Conservation (phyloP, 1,284 basidiomycete genomes). For the Pyrrhoderma noxium region DNA sequence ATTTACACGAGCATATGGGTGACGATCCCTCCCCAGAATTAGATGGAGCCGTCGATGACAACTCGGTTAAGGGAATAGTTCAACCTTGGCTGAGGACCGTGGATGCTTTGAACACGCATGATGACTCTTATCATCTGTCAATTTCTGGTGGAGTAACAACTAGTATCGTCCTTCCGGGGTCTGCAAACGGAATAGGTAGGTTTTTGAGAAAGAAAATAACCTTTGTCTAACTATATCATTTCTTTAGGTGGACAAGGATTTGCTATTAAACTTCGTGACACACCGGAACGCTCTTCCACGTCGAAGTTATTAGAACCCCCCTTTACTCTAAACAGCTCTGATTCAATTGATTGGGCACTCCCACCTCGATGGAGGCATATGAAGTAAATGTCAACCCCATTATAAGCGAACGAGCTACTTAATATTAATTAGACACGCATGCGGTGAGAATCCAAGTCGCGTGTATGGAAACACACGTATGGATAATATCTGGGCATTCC, state of each 20-base stretch:
- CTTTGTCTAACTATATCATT: too few species aligned
- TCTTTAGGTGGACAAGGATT: conserved; percentile 38
- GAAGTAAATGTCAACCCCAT: conserved; percentile 26
- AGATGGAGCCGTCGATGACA: conserved; percentile 26
- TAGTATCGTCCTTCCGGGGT: conserved; percentile 54
- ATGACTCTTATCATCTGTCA: conserved; percentile 47
- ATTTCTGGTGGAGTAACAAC: conserved; percentile 51
- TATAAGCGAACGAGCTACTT: neutral
- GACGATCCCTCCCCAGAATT: conserved; percentile 33
- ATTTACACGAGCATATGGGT: conserved; percentile 45
- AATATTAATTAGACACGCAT: neutral
- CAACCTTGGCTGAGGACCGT: conserved; percentile 49
- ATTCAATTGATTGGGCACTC: conserved; percentile 22
- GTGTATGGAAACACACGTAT: conserved; percentile 30
- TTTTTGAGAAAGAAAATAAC: too few species aligned
- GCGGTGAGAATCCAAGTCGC: conserved; percentile 14
- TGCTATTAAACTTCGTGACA: conserved; percentile 41
- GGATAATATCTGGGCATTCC: conserved; percentile 52
- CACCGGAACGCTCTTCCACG: conserved; percentile 35
- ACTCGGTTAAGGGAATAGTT: conserved; percentile 25
- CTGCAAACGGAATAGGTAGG: conserved; percentile 39
- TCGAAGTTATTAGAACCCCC: conserved; percentile 43
- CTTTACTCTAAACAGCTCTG: conserved; percentile 29
- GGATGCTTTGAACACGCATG: conserved; percentile 58
- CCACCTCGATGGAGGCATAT: conserved; percentile 43